Base-by-base conservation (phyloP, 179 eudicot species). In the Spinacia oleracea region DNA sequence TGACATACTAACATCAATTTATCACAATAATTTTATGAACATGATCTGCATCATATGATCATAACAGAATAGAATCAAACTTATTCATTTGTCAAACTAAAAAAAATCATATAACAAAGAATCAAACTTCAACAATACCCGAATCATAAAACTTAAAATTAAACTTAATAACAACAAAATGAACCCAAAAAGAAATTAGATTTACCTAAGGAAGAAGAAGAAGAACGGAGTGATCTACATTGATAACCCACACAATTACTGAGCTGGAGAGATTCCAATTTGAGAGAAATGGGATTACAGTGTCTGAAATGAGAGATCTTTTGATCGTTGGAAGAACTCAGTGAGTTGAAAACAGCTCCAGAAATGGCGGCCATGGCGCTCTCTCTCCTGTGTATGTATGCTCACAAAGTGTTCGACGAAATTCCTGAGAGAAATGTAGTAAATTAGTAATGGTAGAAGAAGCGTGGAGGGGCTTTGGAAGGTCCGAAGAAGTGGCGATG, bases 161-260 rank as follows among this genome's bases (percentile, higher is more conserved):
- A 72, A 31, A 29, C n/a, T 31, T 48, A 48, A 31, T 18, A 8
- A 3, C 4, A 66, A 6, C 3, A 29, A 20, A 42, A 38, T 9
- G 2, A 23, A 20, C 2, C 0, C 3, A 38, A 23, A 8, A 79
- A 38, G 11, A 4, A 58, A 4, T 12, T 1, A 51, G 43, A 2
- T n/a, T n/a, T 62, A 83, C 85, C 85, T 72, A 81, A 83, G 1
- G 85, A 78, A 2, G 85, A 78, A 78, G 63, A 18, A 45, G 32
- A 20, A 18, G 72, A 79, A 46, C 42, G 38, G 32, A 73, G 29
- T 59, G 81, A 82, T 70, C 77, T 68, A 23, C 56, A 70, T 32
- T 67, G 83, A 21, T 48, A 48, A 1, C 67, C 85, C 65, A 48
- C 50, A 46, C 6, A 65, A 58, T 32, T 53, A 5, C 9, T 53